Conservation (phyloP, 805 yeast genomes). For the Cyberlindnera lachancei region DNA sequence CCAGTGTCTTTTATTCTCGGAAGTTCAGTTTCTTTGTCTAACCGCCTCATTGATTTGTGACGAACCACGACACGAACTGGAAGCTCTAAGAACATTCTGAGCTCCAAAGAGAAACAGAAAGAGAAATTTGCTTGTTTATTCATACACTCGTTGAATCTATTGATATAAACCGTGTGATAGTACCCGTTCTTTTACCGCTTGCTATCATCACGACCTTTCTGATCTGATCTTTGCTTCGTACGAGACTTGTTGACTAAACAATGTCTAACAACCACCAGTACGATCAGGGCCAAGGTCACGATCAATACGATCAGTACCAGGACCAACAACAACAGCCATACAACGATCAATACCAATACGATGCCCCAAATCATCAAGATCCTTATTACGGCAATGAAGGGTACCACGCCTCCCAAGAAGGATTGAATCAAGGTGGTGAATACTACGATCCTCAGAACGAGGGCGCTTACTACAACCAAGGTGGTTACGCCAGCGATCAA, state of each 20-base stretch:
- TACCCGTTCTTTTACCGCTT: too few species aligned
- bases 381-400: slow-evolving; percentile 30
- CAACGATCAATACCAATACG: slow-evolving; percentile 24
- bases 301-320: slow-evolving; percentile 8
- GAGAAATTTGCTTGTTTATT: too few species aligned
- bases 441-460: slow-evolving; percentile 25
- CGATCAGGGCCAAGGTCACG: slow-evolving; percentile 10
- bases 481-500: slow-evolving; percentile 33
- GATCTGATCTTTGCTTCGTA: too few species aligned
- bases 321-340: slow-evolving; percentile 24
- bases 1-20: too few species aligned
- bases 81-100: too few species aligned
- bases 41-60: too few species aligned
- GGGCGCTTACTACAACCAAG: slow-evolving; percentile 36
- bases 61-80: too few species aligned
- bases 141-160: too few species aligned
- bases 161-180: too few species aligned
- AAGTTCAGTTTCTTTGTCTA: too few species aligned
- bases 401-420: slow-evolving; percentile 26
- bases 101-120: too few species aligned
- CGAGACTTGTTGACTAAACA: background rate
- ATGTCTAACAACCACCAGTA: slow-evolving; percentile 9
- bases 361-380: slow-evolving; percentile 32
- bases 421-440: slow-evolving; percentile 21
- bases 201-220: too few species aligned